These are phyloP conservation scores for Leptographium flavum DNA, from an alignment of 2,329 filamentous ascomycete species.

Conservation along the genomic window DNA sequence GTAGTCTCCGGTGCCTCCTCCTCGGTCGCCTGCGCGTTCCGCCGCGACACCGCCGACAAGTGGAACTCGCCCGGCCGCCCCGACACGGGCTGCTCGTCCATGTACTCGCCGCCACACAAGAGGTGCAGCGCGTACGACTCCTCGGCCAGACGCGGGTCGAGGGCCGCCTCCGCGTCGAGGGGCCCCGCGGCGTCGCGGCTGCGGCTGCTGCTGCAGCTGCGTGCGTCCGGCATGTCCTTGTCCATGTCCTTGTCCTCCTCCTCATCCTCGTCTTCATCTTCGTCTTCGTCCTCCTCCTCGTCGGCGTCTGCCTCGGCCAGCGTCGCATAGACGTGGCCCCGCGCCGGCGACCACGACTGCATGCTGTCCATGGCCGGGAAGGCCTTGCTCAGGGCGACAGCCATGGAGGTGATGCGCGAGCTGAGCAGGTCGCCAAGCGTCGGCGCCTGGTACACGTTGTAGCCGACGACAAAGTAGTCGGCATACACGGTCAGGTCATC, in stretches of 20 bases:
- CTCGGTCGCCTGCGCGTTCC: constrained; percentile 12
- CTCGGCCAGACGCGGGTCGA: constrained; percentile 35
- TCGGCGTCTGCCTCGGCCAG: constrained; percentile 13
- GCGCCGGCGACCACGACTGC: constrained; percentile 39
- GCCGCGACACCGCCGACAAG: constrained; percentile 41
- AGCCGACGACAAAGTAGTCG: constrained; percentile 50
- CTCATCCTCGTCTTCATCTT: constrained; percentile 2
- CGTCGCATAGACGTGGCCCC: constrained; percentile 36
- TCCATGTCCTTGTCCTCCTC: constrained; percentile 1
- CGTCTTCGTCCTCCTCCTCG: background rate
- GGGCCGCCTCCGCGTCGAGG: constrained; percentile 20
- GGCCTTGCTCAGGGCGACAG: constrained; percentile 37
- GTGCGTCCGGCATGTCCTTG: constrained; percentile 6
- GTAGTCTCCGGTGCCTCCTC: background rate
- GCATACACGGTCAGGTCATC: constrained; percentile 45
- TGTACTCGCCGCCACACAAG: constrained; percentile 47
- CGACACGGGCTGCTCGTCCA: constrained; percentile 55
- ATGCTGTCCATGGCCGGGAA: constrained; percentile 35
- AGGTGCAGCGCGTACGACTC: constrained; percentile 44
- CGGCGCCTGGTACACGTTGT: constrained; percentile 54
- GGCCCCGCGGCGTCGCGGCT: constrained; percentile 12
- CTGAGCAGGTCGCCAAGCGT: constrained; percentile 44
- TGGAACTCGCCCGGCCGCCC: constrained; percentile 53
- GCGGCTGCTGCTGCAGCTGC: constrained; percentile 14
- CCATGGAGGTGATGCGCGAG: constrained; percentile 41